A percentile compares a stretch with the other conserved stretches of the same genome.
These are phyloP conservation scores for Knoxdaviesia proteae DNA, from an alignment of 2,329 filamentous ascomycete genomes.

Conservation along the genomic window DNA sequence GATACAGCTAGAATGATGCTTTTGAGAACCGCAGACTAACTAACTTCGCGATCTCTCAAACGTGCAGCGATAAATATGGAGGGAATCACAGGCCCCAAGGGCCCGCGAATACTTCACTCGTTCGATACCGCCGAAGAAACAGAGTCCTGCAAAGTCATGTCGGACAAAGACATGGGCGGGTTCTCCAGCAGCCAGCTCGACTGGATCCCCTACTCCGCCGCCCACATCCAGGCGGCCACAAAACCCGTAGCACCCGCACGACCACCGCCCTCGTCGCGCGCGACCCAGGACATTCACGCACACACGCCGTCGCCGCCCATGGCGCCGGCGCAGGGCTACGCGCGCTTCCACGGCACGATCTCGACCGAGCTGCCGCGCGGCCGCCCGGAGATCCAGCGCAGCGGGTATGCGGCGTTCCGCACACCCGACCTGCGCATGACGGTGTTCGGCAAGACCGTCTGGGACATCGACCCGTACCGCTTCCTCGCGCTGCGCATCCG, in stretches of 20 bases:
- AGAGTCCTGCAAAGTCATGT: conserved; percentile 53
- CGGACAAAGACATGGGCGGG: conserved; percentile 70
- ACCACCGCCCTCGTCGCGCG: background rate
- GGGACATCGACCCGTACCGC: conserved; percentile 76
- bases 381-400: conserved; percentile 51
- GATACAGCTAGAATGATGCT: background rate
- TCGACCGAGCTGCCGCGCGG: conserved; percentile 65
- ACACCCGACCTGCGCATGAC: conserved; percentile 59
- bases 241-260: background rate
- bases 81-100: conserved; percentile 41
- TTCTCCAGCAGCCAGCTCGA: conserved; percentile 59
- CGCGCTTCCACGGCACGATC: conserved; percentile 71
- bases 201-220: conserved; percentile 21
- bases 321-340: conserved; percentile 22
- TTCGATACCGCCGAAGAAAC: conserved; percentile 33
- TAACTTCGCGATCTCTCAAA: background rate
- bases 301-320: conserved; percentile 3
- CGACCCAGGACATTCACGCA: conserved; percentile 1
- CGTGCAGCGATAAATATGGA: conserved; percentile 44
- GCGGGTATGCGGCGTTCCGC: conserved; percentile 78
- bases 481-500: conserved; percentile 79
- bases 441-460: conserved; percentile 67
- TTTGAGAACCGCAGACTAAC: background rate
- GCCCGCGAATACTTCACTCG: conserved; percentile 41
- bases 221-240: conserved; percentile 4